These are phyloP conservation scores for Phaffia australis DNA, from an alignment of 768 basidiomycete genomes.

Conservation along the genomic window DNA sequence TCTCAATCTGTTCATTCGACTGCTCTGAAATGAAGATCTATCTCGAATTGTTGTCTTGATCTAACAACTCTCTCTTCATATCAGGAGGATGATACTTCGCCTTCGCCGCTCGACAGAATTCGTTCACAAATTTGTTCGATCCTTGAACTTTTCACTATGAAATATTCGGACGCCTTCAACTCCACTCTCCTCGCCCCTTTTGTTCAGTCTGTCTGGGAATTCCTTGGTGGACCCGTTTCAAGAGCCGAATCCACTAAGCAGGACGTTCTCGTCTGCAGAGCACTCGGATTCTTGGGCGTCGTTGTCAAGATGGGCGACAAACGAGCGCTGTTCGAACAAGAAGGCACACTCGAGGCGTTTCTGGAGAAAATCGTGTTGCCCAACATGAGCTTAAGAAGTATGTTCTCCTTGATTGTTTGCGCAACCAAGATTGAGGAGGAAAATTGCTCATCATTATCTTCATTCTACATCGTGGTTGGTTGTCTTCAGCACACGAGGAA, in stretches of 20 bases:
- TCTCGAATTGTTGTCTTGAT: background rate
- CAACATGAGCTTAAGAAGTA: constrained; percentile 70
- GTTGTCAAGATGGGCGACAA: constrained; percentile 82
- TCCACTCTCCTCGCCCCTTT: constrained; percentile 42
- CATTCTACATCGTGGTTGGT: background rate
- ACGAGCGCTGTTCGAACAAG: constrained; percentile 58
- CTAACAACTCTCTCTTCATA: background rate
- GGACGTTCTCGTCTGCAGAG: constrained; percentile 65
- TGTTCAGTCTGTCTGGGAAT: constrained; percentile 80
- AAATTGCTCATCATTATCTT: background rate
- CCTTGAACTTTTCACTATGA: constrained; percentile 74
- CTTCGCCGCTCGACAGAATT: constrained; percentile 78
- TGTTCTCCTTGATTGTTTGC: constrained; percentile 22
- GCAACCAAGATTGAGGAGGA: background rate
- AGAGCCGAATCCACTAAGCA: constrained; percentile 36
- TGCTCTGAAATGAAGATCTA: too few relatives aligned
- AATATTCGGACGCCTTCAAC: constrained; percentile 48
- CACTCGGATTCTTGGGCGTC: constrained; percentile 80
- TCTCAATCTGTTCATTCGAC: background rate
- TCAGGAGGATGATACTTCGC: constrained; percentile 57
- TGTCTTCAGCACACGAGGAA: constrained; percentile 58
- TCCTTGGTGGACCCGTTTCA: constrained; percentile 56
- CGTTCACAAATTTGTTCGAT: constrained; percentile 85
- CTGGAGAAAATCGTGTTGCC: constrained; percentile 85
- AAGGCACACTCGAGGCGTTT: constrained; percentile 69